Base-by-base conservation (phyloP, 2,329 filamentous ascomycete species). In the Niveomyces coronatus region DNA sequence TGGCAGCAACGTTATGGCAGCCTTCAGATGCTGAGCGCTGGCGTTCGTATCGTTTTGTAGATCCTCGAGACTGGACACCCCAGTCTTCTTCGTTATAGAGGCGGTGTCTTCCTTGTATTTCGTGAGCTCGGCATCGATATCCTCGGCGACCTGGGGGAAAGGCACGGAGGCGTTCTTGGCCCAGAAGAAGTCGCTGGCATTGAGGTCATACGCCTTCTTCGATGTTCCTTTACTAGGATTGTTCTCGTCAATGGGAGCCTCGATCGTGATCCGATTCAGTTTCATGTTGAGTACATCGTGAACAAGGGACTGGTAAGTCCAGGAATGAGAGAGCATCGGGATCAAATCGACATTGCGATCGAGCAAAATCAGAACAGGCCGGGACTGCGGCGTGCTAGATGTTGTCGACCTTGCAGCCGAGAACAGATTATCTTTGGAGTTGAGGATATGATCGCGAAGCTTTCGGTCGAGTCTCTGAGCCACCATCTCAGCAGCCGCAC, bases 381-480 rank as follows among this genome's bases (percentile, higher is more conserved):
- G 71, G 17, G 85, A 84, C 8, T 79, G 75, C 3, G 81, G 74
- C 0, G 83, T 80, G 13, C 74, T 71, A 2, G 71, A 59, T 6
- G 70, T 62, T 7, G 69, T 63, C 2, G 78, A 69, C 44, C 83
- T 71, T 36, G 79, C 70, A 41, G 61, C 65, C 28, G 87, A 93
- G 59, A 98, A 98, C 4, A 98, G 74, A 53, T 95, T 96, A 55
- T 95, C 89, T 65, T 95, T 96, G 10, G 89, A 94, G 61, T 96
- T 96, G 45, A 98, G 72, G 37, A 96, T 85, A 57, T 98, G 91
- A 53, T 98, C 91, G 52, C 91, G 80, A 16, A 98, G 75, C 59
- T 96, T 98, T 43, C 91, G 80, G 57, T 98, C 91, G 17, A 98
- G 76, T 54, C 94, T 94, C 11, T 85, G 84, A 11, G 87, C 83